Conservation (phyloP, 352 stramenopile genomes). For the Globisporangium recalcitrans region DNA sequence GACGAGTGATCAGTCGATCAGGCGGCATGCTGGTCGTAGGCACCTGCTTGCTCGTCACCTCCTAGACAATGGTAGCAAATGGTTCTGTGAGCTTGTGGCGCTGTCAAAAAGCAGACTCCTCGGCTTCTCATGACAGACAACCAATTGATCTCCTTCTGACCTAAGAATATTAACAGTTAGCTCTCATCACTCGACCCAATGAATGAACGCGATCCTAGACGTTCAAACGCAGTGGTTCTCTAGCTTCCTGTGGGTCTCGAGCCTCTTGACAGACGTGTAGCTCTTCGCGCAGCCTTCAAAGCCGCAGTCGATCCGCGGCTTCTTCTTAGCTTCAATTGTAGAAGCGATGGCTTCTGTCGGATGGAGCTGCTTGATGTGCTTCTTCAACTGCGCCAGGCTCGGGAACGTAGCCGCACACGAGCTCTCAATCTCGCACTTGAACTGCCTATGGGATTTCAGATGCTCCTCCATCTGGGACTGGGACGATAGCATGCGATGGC, state of each 20-base stretch:
- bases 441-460: slow-evolving; percentile 20
- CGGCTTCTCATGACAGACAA: background rate
- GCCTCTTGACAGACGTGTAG: slow-evolving; percentile 33
- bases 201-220: background rate
- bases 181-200: background rate
- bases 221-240: slow-evolving; percentile 1
- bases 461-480: slow-evolving; percentile 22
- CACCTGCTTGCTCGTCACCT: slow-evolving; percentile 32
- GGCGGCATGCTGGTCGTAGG: background rate
- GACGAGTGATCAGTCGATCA: background rate
- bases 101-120: background rate
- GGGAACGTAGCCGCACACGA: slow-evolving; percentile 31
- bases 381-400: slow-evolving; percentile 21
- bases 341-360: background rate
- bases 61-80: background rate
- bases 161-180: background rate
- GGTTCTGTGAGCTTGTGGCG: background rate
- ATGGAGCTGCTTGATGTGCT: slow-evolving; percentile 24
- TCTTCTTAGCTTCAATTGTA: background rate
- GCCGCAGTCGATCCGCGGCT: slow-evolving; percentile 22
- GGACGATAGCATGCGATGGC: slow-evolving; percentile 28
- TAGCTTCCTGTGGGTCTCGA: slow-evolving; percentile 30
- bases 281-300: slow-evolving; percentile 30
- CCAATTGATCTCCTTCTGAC: background rate
- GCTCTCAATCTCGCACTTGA: slow-evolving; percentile 20